phyloP scores from a whole-genome alignment of 2,329 filamentous ascomycete species.

The Mycogone perniciosa region DNA sequence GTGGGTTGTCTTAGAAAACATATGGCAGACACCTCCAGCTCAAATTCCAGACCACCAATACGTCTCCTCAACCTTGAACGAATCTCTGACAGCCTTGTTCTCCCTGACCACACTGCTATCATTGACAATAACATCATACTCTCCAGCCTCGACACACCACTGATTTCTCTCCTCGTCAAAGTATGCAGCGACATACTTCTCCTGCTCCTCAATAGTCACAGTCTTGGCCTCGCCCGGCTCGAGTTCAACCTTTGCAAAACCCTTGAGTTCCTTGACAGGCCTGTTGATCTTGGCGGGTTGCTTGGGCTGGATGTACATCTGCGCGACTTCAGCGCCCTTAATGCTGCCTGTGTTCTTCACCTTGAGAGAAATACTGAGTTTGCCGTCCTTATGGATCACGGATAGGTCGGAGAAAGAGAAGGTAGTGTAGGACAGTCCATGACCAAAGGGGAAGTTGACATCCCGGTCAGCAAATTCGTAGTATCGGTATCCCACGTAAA shows the following conservation, averaged over 20 bases:
- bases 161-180: constrained; percentile 61
- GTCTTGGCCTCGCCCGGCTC: constrained; percentile 51
- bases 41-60: constrained; percentile 50
- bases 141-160: constrained; percentile 61
- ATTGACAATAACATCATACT: constrained; percentile 56
- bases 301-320: constrained; percentile 51
- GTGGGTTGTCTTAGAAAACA: too few relatives aligned
- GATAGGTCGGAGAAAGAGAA: constrained; percentile 52
- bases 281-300: constrained; percentile 46
- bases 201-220: constrained; percentile 50
- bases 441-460: constrained; percentile 70
- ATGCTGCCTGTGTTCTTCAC: constrained; percentile 56
- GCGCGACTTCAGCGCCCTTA: constrained; percentile 49
- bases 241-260: constrained; percentile 58
- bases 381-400: constrained; percentile 40
- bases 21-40: neutral
- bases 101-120: constrained; percentile 47
- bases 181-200: constrained; percentile 62
- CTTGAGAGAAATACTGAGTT: constrained; percentile 42
- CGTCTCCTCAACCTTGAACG: constrained; percentile 54
- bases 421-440: constrained; percentile 71
- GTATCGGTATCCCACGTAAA: constrained; percentile 76
- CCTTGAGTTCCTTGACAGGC: constrained; percentile 58
- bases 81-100: constrained; percentile 40
- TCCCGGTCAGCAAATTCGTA: constrained; percentile 64